Conservation (phyloP, 2,329 filamentous ascomycete species). For the Fusarium mangiferae region DNA sequence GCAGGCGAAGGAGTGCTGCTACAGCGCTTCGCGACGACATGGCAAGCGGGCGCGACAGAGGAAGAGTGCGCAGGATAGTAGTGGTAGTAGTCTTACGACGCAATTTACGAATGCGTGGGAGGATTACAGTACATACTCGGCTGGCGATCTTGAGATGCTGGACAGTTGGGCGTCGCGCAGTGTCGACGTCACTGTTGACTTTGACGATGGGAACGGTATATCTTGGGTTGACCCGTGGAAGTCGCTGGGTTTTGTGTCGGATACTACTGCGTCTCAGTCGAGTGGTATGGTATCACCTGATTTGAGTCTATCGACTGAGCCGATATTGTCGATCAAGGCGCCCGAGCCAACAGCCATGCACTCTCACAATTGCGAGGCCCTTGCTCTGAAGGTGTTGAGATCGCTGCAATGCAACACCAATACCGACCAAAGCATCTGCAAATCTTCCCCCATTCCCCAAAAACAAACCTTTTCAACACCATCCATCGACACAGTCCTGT, state of each 20-base stretch:
- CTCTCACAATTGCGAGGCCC: conserved; percentile 16
- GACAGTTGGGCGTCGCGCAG: conserved; percentile 17
- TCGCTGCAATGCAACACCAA: conserved; percentile 19
- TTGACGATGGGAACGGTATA: conserved; percentile 12
- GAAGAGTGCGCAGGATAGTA: background rate
- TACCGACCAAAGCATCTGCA: background rate
- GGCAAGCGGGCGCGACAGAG: conserved; percentile 22
- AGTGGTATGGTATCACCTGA: conserved; percentile 9
- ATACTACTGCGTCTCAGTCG: background rate
- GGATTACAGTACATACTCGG: background rate
- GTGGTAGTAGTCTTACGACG: background rate
- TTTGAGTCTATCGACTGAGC: background rate
- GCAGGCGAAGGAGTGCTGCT: conserved; percentile 14
- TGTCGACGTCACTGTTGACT: conserved; percentile 15
- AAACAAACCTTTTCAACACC: background rate
- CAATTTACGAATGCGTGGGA: conserved; percentile 8
- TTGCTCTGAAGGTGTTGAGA: conserved; percentile 2
- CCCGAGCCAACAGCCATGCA: background rate
- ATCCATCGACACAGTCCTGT: conserved; percentile 25
- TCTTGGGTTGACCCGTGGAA: conserved; percentile 22
- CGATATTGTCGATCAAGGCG: background rate
- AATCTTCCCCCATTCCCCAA: background rate
- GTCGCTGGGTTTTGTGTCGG: background rate
- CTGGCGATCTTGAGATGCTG: background rate
- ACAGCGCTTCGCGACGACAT: conserved; percentile 21